Base-by-base conservation (phyloP, 352 stramenopile genomes). In the Phytopythium delawarense region DNA sequence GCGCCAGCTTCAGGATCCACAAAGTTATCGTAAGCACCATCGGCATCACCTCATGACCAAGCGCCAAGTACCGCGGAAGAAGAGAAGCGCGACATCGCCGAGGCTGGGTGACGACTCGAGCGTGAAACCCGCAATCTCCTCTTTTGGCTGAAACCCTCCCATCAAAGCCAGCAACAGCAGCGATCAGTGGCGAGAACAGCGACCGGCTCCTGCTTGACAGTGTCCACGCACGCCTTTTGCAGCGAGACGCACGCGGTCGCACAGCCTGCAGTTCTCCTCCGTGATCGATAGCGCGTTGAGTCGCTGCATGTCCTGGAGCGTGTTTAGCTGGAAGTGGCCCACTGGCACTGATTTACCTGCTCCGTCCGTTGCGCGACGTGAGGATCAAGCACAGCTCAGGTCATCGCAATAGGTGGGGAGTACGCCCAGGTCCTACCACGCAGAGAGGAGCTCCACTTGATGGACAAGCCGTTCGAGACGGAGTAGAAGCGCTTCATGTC, bases 381-480 rank as follows among this genome's bases (percentile, higher is more conserved):
- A 51, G 16, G 11, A 23, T 32, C 45, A 51, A 32, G 25, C 9
- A 1, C 13, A 37, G 6, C 15, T 15, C 52, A 20, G 15, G 30
- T 4, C 5, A 34, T 8, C n/a, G n/a, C 13, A 6, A 23, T 3
- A 52, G 4, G 13, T 5, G 11, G 20, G 7, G 7, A 21, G 8
- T 7, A 28, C 7, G 42, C 5, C n/a, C 20, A 12, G 42, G 16
- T 49, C 13, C 7, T 34, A 86, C 79, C 75, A 35, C 69, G 70
- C 59, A 91, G 82, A 34, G 60, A 58, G 3, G 69, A 75, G 60
- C 85, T 90, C 84, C 84, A 93, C 62, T 89, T 91, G 54, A 89
- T 65, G 0, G 76, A 83, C 21, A 93, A 49, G 9, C 84, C 84
- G 51, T 93, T 93, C 25, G 77, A 72, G 63, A 86, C 72, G 9